A percentile compares a stretch with the other conserved stretches of the same genome.
Evolutionary conservation across 2,329 filamentous ascomycete genomes (phyloP).

Genomic region (Geoglossum cookeanum): DNA sequence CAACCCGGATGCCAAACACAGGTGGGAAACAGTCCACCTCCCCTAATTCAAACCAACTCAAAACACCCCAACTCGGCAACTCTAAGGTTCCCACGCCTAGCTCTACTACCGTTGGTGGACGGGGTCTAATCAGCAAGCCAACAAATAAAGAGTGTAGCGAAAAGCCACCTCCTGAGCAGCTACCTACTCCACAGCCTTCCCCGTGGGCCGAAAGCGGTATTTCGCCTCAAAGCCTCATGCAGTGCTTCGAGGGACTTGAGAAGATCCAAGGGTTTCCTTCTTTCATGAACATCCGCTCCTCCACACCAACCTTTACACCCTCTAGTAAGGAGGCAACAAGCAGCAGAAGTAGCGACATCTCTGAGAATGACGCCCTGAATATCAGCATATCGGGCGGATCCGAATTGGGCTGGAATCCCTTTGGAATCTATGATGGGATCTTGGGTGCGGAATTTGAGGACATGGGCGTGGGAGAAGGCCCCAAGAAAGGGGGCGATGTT

Average conservation of each 20-base stretch:
- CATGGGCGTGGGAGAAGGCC: not conserved
- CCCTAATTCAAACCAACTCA: not conserved
- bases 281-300: slow-evolving; percentile 1
- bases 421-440: not conserved
- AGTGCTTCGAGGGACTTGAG: slow-evolving; percentile 4
- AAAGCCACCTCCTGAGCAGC: not conserved
- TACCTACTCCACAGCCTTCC: not conserved
- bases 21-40: slow-evolving; percentile 3
- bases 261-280: not conserved
- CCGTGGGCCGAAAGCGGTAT: slow-evolving; percentile 1
- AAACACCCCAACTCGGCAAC: not conserved
- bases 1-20: slow-evolving; percentile 6
- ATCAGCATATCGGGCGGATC: slow-evolving; percentile 12
- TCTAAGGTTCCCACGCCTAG: not conserved
- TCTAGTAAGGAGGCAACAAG: slow-evolving; percentile 6
- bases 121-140: not conserved
- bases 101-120: not conserved
- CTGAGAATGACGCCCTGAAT: slow-evolving; percentile 16
- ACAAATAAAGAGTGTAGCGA: not conserved
- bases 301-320: slow-evolving; percentile 1
- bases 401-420: slow-evolving; percentile 1
- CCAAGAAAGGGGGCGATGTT: not conserved
- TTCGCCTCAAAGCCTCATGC: slow-evolving; percentile 2
- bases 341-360: slow-evolving; percentile 19
- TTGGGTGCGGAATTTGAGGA: not conserved